Conservation (phyloP, 192 early-diverging fungal species). For the Rhizophagus clarus region DNA sequence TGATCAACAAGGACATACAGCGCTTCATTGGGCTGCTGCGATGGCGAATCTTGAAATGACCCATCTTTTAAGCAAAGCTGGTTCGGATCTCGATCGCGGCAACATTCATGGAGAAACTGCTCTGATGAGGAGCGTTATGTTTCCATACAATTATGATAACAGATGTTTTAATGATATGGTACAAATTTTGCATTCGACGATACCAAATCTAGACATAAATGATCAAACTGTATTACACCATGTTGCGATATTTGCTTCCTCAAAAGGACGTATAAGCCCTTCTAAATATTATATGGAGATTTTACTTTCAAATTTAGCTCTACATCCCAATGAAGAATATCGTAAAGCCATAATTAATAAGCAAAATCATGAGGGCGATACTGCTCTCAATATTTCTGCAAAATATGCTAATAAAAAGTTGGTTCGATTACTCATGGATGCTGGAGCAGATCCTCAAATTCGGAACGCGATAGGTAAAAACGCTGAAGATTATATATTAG, state of each 20-base stretch:
- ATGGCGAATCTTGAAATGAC: conserved; percentile 80
- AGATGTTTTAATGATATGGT: conserved; percentile 77
- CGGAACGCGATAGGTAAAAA: conserved; percentile 67
- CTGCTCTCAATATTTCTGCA: conserved; percentile 66
- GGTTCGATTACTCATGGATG: conserved; percentile 57
- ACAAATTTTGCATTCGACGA: conserved; percentile 72
- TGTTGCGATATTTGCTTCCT: conserved; percentile 70
- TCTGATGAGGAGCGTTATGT: conserved; percentile 87
- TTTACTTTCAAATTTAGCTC: conserved; percentile 67
- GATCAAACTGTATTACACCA: conserved; percentile 93
- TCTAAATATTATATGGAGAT: conserved; percentile 91
- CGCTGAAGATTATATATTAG: conserved; percentile 63
- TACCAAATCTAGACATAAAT: conserved; percentile 75
- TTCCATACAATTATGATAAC: conserved; percentile 86
- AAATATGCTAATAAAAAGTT: conserved; percentile 62
- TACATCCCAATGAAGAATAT: conserved; percentile 76
- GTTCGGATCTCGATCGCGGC: conserved; percentile 68
- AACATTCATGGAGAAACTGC: conserved; percentile 91
- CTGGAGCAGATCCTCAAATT: conserved; percentile 66
- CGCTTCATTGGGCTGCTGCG: conserved; percentile 95
- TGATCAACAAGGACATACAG: conserved; percentile 94
- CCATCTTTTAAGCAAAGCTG: conserved; percentile 71
- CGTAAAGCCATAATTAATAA: conserved; percentile 61
- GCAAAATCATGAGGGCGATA: conserved; percentile 83
- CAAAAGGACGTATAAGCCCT: conserved; percentile 70